These are phyloP conservation scores for Durusdinium trenchii DNA, from an alignment of 73 alveolate genomes.

Conservation along the genomic window DNA sequence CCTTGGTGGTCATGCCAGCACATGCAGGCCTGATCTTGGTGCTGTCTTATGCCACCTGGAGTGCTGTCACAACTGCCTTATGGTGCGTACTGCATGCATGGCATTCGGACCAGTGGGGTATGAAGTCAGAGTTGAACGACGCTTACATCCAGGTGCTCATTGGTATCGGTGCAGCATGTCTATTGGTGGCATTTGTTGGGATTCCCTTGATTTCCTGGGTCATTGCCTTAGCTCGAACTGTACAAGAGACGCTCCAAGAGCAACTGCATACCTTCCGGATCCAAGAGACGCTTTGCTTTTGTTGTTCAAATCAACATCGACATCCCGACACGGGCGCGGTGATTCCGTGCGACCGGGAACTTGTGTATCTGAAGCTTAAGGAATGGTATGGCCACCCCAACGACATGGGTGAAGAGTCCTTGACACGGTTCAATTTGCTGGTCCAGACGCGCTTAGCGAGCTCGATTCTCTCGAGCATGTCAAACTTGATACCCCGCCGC, in stretches of 20 bases:
- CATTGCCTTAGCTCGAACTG: background rate
- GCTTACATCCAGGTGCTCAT: background rate
- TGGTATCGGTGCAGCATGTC: background rate
- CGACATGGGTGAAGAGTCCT: background rate
- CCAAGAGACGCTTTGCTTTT: slow-evolving; percentile 28
- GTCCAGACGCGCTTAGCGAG: slow-evolving; percentile 6
- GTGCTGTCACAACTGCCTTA: background rate
- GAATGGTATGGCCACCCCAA: background rate
- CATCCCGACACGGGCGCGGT: background rate
- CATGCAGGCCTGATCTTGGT: background rate
- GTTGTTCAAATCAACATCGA: slow-evolving; percentile 29
- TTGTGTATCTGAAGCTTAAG: background rate
- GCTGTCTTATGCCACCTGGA: background rate
- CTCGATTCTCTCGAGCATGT: background rate
- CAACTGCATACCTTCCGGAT: slow-evolving; percentile 9
- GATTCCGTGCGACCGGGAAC: slow-evolving; percentile 11
- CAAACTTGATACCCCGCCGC: background rate
- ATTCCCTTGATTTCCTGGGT: background rate
- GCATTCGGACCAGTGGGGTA: background rate
- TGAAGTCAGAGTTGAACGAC: background rate
- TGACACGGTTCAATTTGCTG: background rate
- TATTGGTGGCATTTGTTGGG: background rate
- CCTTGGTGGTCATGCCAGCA: background rate
- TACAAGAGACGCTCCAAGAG: background rate
- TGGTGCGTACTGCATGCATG: background rate